A percentile compares a stretch with the other conserved stretches of the same genome.
These are phyloP conservation scores for Gliomastix tumulicola DNA, from an alignment of 2,329 filamentous ascomycete genomes.

Conservation along the genomic window DNA sequence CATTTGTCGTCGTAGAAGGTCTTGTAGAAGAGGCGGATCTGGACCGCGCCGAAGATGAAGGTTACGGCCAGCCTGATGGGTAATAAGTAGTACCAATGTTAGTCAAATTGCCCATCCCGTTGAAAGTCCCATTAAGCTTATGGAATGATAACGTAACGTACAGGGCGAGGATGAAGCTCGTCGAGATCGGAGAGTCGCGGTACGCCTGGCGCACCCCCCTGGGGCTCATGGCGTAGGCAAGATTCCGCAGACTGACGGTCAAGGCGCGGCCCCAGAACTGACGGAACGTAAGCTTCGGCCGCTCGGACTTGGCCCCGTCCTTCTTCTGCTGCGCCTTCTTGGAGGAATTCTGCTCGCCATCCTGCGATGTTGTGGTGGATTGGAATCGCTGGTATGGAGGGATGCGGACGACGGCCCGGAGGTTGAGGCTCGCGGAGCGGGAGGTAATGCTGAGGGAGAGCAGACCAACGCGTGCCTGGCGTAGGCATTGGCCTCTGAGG, in stretches of 20 bases:
- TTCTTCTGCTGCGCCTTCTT: slow-evolving; percentile 4
- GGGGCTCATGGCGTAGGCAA: slow-evolving; percentile 23
- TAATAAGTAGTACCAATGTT: too few relatives aligned
- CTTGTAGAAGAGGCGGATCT: slow-evolving; percentile 38
- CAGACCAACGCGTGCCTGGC: slow-evolving; percentile 17
- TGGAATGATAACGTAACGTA: too few relatives aligned
- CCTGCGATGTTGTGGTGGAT: slow-evolving; percentile 2
- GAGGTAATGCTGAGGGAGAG: slow-evolving; percentile 23
- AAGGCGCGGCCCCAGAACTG: slow-evolving; percentile 19
- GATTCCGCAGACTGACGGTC: slow-evolving; percentile 23
- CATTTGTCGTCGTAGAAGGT: slow-evolving; percentile 50
- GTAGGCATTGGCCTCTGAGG: slow-evolving; percentile 18
- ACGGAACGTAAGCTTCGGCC: slow-evolving; percentile 19
- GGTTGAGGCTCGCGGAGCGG: slow-evolving; percentile 14
- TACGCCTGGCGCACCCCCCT: slow-evolving; percentile 24
- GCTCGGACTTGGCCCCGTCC: slow-evolving; percentile 8
- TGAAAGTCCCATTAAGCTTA: too few relatives aligned
- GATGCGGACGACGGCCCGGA: slow-evolving; percentile 20
- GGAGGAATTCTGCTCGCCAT: slow-evolving; percentile 1
- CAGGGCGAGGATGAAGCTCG: slow-evolving; percentile 20
- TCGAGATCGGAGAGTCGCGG: slow-evolving; percentile 20
- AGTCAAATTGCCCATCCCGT: too few relatives aligned
- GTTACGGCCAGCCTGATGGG: slow-evolving; percentile 20
- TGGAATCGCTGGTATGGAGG: slow-evolving; percentile 3
- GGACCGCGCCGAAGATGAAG: slow-evolving; percentile 18